Evolutionary conservation across 2,329 filamentous ascomycete genomes (phyloP), one percentile per base, ranked within the genome.

Genomic region (Fusarium zealandicum): DNA sequence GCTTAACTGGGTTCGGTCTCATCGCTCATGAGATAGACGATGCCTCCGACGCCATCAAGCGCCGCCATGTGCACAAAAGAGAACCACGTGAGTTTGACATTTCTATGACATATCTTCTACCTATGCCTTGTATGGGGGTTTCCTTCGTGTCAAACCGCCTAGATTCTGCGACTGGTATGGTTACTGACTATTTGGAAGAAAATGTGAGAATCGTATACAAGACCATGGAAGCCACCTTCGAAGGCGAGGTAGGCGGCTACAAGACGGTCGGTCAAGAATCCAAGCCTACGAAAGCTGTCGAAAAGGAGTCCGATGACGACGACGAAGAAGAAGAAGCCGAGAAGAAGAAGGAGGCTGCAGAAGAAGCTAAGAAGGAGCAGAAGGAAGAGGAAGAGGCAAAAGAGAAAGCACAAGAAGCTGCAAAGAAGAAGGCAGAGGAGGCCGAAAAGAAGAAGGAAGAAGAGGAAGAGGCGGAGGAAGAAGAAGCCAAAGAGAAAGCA

Each of bases 161-260:
- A 20, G 25, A 5, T 5, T n/a, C 11, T 9, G n/a, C 12, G 16
- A 14, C 7, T 17, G 13, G 11, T 43, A 10, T 16, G 16, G 17
- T 33, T 31, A 14, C 59, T 64, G 43, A 64, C 20, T n/a, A 5
- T 16, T 17, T 35, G 6, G 14, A 36, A 61, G 75, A 72, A 14
- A 66, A 76, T 35, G 63, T 73, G 28, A 66, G 64, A 12, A 77
- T 75, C 14, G 70, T 80, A 16, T 79, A 75, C 62, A 72, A 73
- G 42, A 80, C 78, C 31, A 55, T 78, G 67, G 60, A 67, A 6
- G 66, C 73, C 11, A 76, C 72, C 5, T 80, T 80, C 31, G 68
- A 71, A 30, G 78, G 76, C n/a, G 65, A 69, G 6, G 69, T 80
- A 49, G 78, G 76, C 43, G 78, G 78, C 20, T 80, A 75, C 49